A percentile compares a stretch with the other conserved stretches of the same genome.
Evolutionary conservation across 139 green algal genomes (phyloP).

Genomic region (Chlamydomonas eustigma): DNA sequence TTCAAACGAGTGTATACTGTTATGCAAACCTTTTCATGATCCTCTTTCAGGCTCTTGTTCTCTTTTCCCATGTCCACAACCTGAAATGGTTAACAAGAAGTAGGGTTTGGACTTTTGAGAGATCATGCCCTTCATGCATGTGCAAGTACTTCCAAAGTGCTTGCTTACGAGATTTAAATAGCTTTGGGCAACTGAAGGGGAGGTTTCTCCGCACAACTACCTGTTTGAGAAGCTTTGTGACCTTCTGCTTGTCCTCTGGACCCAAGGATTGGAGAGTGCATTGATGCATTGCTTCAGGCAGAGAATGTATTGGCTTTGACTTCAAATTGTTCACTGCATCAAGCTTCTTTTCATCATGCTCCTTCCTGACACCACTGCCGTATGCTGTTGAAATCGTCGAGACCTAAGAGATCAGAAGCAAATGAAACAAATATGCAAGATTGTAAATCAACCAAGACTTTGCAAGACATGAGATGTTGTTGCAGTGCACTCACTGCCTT

Average conservation of each 20-base stretch:
- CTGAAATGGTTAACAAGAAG: slow-evolving; percentile 11
- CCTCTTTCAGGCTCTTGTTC: slow-evolving; percentile 16
- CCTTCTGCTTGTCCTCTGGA: slow-evolving; percentile 52
- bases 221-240: slow-evolving; percentile 50
- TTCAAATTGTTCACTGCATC: no score
- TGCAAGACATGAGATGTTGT: no score
- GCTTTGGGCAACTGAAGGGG: background rate
- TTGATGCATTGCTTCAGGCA: no score
- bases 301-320: no score
- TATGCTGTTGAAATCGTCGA: no score
- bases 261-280: slow-evolving; percentile 44
- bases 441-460: no score
- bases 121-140: background rate
- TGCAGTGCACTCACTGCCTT: no score
- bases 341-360: no score
- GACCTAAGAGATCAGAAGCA: no score
- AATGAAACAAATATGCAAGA: no score
- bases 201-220: background rate
- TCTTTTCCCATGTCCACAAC: slow-evolving; percentile 51
- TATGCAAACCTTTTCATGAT: background rate
- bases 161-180: background rate
- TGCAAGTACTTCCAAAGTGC: background rate
- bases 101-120: background rate
- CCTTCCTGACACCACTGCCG: no score
- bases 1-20: no score